These are phyloP conservation scores for Daedaleopsis sinensis DNA, from an alignment of 768 basidiomycete species.

Conservation along the genomic window DNA sequence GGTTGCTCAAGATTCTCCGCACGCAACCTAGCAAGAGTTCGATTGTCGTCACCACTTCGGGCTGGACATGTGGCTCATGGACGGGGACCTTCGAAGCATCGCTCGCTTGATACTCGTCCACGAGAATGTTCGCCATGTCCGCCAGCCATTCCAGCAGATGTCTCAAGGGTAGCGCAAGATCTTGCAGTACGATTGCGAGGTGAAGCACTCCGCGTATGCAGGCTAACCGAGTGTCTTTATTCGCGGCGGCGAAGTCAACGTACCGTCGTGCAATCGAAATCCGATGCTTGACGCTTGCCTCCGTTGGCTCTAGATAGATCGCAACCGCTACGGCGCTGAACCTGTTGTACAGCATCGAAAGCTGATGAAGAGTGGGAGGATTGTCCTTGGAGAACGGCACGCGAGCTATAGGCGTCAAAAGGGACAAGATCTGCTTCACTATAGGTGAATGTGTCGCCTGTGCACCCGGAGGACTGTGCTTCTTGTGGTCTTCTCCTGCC, in stretches of 20 bases:
- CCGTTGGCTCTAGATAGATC: slow-evolving; percentile 63
- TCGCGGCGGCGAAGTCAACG: slow-evolving; percentile 66
- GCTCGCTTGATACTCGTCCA: slow-evolving; percentile 52
- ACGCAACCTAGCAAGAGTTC: slow-evolving; percentile 60
- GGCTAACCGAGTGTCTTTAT: slow-evolving; percentile 64
- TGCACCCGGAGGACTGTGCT: slow-evolving; percentile 21
- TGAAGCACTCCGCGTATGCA: slow-evolving; percentile 77
- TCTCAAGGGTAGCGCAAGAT: slow-evolving; percentile 51
- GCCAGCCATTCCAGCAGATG: slow-evolving; percentile 65
- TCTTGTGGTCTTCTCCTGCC: slow-evolving; percentile 44
- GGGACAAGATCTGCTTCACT: slow-evolving; percentile 69
- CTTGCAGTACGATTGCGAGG: slow-evolving; percentile 62
- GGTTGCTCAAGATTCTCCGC: slow-evolving; percentile 50
- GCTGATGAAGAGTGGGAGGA: slow-evolving; percentile 54
- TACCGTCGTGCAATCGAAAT: slow-evolving; percentile 70
- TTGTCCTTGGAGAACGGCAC: slow-evolving; percentile 61
- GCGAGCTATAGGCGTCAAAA: slow-evolving; percentile 69
- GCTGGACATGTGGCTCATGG: slow-evolving; percentile 12
- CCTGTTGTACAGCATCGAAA: slow-evolving; percentile 83
- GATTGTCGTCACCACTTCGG: slow-evolving; percentile 42
- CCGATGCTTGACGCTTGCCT: slow-evolving; percentile 49
- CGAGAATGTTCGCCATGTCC: slow-evolving; percentile 57
- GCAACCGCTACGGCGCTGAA: slow-evolving; percentile 73
- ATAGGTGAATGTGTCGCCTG: slow-evolving; percentile 39
- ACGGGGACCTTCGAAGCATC: slow-evolving; percentile 24